A percentile compares a stretch with the other conserved stretches of the same genome.
phyloP scores from a whole-genome alignment of 306 rosid species.

The Sicyos edulis region DNA sequence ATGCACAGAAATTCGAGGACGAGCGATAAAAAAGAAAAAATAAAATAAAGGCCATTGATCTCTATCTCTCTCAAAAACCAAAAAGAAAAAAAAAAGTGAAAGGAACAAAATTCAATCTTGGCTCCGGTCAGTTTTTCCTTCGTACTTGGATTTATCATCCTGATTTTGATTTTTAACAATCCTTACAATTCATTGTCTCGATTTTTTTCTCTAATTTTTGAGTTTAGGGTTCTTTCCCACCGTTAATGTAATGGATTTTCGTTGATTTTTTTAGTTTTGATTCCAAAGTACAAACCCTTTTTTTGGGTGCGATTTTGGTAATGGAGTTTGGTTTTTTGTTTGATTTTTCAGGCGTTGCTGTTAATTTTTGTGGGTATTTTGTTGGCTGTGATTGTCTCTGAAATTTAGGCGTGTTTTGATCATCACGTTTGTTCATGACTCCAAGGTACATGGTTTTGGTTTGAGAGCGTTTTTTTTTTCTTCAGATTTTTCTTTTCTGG shows the following conservation, averaged over 20 bases:
- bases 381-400: slow-evolving; percentile 14
- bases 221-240: slow-evolving; percentile 17
- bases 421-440: slow-evolving; percentile 27
- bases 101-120: slow-evolving; percentile 13
- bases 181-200: background rate
- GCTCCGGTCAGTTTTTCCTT: slow-evolving; percentile 13
- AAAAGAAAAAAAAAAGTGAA: background rate
- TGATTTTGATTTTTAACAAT: background rate
- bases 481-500: background rate
- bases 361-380: slow-evolving; percentile 11
- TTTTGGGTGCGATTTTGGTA: background rate
- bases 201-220: background rate
- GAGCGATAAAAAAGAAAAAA: slow-evolving; percentile 16
- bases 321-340: background rate
- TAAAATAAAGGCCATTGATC: background rate
- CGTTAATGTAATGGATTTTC: slow-evolving; percentile 3
- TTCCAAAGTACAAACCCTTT: background rate
- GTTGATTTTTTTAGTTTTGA: background rate
- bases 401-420: slow-evolving; percentile 16
- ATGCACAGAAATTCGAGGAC: slow-evolving; percentile 20
- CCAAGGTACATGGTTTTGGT: slow-evolving; percentile 31
- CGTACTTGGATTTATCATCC: background rate
- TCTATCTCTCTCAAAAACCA: background rate
- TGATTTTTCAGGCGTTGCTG: slow-evolving; percentile 24
- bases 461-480: background rate